phyloP scores from a whole-genome alignment of 169 alveolate genomes.

The Cryptosporidium tyzzeri region DNA sequence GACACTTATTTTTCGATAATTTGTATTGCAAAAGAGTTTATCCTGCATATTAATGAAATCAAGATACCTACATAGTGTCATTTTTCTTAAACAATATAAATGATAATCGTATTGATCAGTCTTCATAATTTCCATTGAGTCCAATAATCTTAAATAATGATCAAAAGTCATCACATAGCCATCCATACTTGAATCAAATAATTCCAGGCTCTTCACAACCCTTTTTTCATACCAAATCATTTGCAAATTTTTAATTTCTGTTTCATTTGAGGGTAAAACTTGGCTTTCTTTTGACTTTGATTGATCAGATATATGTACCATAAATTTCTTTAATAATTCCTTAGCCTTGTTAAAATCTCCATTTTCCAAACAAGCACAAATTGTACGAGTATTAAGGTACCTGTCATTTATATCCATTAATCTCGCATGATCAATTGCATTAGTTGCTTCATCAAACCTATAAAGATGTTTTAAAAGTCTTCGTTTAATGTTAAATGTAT shows the following conservation, averaged over 20 bases:
- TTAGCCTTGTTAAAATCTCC: constrained; percentile 43
- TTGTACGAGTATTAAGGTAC: constrained; percentile 71
- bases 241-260: constrained; percentile 37
- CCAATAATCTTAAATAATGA: constrained; percentile 84
- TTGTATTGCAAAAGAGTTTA: constrained; percentile 44
- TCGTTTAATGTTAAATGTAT: constrained; percentile 73
- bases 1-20: constrained; percentile 12
- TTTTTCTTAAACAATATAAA: constrained; percentile 87
- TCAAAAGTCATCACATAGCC: constrained; percentile 82
- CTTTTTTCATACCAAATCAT: constrained; percentile 64
- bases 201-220: constrained; percentile 37
- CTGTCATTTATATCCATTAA: constrained; percentile 41
- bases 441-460: constrained; percentile 71
- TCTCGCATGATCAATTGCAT: constrained; percentile 73
- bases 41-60: constrained; percentile 81
- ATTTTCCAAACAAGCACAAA: constrained; percentile 47
- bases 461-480: constrained; percentile 78
- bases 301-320: not conserved
- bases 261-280: not conserved
- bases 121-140: constrained; percentile 86
- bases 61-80: constrained; percentile 83
- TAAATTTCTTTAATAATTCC: constrained; percentile 1
- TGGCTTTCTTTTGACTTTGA: constrained; percentile 9
- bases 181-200: constrained; percentile 80
- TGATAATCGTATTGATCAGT: constrained; percentile 92